A percentile compares a stretch with the other conserved stretches of the same genome.
Conservation (phyloP, 2,329 filamentous ascomycete species). For the Fusarium tjaetaba region DNA sequence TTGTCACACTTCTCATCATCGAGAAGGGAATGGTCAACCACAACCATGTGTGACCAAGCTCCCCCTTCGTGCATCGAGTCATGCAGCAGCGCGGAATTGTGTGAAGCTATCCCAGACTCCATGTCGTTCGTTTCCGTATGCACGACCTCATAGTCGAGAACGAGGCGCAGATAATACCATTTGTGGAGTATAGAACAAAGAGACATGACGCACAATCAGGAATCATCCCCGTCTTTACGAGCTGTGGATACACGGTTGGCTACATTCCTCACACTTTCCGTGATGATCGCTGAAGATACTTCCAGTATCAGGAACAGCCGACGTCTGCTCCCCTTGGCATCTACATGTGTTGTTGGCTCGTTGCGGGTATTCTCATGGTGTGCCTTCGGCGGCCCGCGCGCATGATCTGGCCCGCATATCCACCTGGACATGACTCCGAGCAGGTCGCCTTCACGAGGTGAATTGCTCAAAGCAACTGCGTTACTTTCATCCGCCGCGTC, state of each 20-base stretch:
- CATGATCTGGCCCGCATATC: constrained; percentile 35
- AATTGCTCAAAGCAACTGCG: constrained; percentile 7
- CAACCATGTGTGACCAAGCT: constrained; percentile 36
- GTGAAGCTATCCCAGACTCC: constrained; percentile 26
- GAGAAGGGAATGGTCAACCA: constrained; percentile 28
- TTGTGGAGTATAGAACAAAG: constrained; percentile 26
- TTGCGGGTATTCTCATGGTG: constrained; percentile 23
- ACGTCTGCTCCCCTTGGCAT: constrained; percentile 7
- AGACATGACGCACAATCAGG: constrained; percentile 12
- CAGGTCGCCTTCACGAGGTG: constrained; percentile 8
- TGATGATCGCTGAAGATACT: constrained; percentile 22
- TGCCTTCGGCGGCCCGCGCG: constrained; percentile 35
- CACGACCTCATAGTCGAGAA: constrained; percentile 13
- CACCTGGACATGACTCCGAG: constrained; percentile 23
- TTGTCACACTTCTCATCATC: constrained; percentile 21
- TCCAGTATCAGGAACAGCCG: constrained; percentile 36
- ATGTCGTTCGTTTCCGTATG: constrained; percentile 26
- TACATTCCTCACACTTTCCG: constrained; percentile 5
- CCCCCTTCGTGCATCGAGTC: constrained; percentile 31
- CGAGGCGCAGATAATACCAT: constrained; percentile 5
- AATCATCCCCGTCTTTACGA: constrained; percentile 18
- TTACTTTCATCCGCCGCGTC: constrained; percentile 24
- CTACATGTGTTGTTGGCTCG: constrained; percentile 32
- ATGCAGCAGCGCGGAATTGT: constrained; percentile 37
- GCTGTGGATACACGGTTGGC: constrained; percentile 29